Base-by-base conservation (phyloP, 1,284 basidiomycete species). In the Tetrapyrgos nigripes region DNA sequence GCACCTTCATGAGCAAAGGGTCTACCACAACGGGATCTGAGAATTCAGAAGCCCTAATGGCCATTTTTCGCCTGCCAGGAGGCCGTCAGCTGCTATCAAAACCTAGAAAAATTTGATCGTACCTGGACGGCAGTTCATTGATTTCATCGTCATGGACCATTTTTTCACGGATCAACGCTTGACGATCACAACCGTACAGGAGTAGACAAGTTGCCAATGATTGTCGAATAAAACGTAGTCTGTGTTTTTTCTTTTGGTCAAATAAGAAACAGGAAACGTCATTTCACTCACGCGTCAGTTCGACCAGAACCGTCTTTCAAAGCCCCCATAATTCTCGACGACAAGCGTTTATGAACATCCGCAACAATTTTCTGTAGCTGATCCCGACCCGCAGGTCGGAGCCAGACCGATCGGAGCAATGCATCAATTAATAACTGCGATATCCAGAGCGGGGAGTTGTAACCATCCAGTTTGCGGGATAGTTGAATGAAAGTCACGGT, bases 151-250 rank as follows among this genome's bases (percentile, higher is more conserved):
- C 70, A 10, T 71, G 62, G 14, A 89, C 69, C 56, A 91, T 66
- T 1, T 76, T 77, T 19, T 73, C 63, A 14, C 73, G 73, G 4
- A 75, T 54, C 21, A 89, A 71, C 33, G 71, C 77, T 2, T 69
- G 64, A 51, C 86, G 75, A 49, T 88, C 84, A 63, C 86, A 90
- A 4, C 89, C 89, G 64, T 85, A 88, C 21, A 89, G 67, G 2
- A 89, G 70, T 31, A 90, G 75, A 68, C 85, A 88, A 10, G 80
- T 74, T 13, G 81, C 81, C 35, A 91, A 67, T 3, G 85, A 86
- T 21, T 80, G 76, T 9, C 86, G 81, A 44, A 91, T 78, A 61
- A 89, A 85, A 13, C 64, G 66, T 62, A 76, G 66, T 35, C 79
- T 83, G 62, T 19, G 44, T 55, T 49, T 45, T 21, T 40, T 33